Evolutionary conservation across 1,139 yeast species (phyloP).

Genomic region (Geotrichum cucujoidarum): DNA sequence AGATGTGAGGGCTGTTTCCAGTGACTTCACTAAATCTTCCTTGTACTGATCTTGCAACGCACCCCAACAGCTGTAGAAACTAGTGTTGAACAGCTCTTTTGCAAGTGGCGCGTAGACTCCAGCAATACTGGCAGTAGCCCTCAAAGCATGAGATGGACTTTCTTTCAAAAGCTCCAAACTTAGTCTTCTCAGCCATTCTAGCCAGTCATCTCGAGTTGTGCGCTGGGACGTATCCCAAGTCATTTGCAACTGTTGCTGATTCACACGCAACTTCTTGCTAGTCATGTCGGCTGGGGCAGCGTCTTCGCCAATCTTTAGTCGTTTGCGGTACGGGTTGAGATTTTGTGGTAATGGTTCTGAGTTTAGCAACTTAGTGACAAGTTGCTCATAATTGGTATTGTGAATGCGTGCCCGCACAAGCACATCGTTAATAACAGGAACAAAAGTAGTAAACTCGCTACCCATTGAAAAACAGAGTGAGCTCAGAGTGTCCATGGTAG

Average conservation of each 20-base stretch:
- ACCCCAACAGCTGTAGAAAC: constrained; percentile 95
- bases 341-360: constrained; percentile 89
- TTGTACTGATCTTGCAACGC: constrained; percentile 89
- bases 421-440: constrained; percentile 78
- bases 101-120: constrained; percentile 86
- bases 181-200: constrained; percentile 88
- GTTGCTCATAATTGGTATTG: constrained; percentile 71
- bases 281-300: constrained; percentile 66
- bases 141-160: constrained; percentile 89
- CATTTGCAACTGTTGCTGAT: constrained; percentile 66
- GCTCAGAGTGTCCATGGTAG: constrained; percentile 76
- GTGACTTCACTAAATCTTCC: constrained; percentile 80
- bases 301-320: constrained; percentile 48
- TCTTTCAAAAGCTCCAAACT: constrained; percentile 84
- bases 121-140: constrained; percentile 91
- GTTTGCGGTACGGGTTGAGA: constrained; percentile 48
- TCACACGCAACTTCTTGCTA: constrained; percentile 71
- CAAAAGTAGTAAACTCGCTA: constrained; percentile 75
- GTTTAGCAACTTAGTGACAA: constrained; percentile 69
- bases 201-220: constrained; percentile 94
- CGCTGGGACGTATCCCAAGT: constrained; percentile 94
- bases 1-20: constrained; percentile 82
- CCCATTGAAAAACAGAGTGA: constrained; percentile 77
- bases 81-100: constrained; percentile 84
- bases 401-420: constrained; percentile 60